These are phyloP conservation scores for Fusarium lateritium DNA, from an alignment of 2,329 filamentous ascomycete genomes.

Conservation along the genomic window DNA sequence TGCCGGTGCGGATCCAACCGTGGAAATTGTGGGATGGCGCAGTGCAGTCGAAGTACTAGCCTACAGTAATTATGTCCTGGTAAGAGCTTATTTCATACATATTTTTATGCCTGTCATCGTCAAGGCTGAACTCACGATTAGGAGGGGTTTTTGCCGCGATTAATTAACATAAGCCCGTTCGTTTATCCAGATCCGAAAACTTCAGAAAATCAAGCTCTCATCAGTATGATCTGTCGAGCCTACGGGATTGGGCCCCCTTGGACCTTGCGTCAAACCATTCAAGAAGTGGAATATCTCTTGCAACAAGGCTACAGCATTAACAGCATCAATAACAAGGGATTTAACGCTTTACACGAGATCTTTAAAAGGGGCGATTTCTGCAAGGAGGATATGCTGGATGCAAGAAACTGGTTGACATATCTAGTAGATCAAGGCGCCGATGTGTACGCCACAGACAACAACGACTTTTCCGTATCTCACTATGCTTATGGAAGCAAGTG, in stretches of 20 bases:
- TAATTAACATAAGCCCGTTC: neutral
- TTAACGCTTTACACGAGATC: neutral
- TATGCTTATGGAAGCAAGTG: neutral
- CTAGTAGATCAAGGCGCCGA: neutral
- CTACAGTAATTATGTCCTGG: fast-evolving
- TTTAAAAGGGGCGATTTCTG: neutral
- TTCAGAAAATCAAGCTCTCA: neutral
- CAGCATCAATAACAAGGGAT: neutral
- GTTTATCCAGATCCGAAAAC: neutral
- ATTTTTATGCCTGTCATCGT: no score
- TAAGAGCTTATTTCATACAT: no score
- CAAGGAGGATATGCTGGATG: neutral
- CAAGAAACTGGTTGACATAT: neutral
- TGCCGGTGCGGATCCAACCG: neutral
- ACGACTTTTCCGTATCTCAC: fast-evolving
- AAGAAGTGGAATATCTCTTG: neutral
- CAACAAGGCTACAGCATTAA: neutral
- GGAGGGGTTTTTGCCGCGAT: neutral
- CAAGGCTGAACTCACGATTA: no score
- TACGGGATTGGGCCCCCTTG: no score
- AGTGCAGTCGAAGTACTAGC: no score
- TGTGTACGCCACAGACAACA: neutral
- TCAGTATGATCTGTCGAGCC: neutral
- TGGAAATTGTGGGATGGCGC: no score
- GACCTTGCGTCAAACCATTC: no score